A percentile compares a stretch with the other conserved stretches of the same genome.
Conservation (phyloP, 805 yeast genomes). For the Lipomyces mesembrius region DNA sequence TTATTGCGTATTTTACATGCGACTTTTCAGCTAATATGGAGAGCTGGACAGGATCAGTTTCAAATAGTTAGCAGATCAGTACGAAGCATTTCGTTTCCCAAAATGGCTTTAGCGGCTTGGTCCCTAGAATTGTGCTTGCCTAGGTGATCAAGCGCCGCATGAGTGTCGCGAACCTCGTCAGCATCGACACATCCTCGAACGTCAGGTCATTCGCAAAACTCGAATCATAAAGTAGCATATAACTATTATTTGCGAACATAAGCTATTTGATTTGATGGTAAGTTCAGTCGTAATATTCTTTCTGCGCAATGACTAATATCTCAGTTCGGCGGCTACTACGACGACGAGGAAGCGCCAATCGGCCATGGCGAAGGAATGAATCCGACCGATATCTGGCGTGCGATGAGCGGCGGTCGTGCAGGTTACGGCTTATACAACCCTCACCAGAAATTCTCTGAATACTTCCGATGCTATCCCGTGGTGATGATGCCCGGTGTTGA, state of each 20-base stretch:
- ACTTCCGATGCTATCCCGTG: slow-evolving; percentile 89
- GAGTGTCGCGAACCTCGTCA: no score
- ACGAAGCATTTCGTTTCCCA: no score
- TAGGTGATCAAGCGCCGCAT: no score
- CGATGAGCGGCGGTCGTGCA: slow-evolving; percentile 17
- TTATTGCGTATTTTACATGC: no score
- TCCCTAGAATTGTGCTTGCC: no score
- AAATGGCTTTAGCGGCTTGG: no score
- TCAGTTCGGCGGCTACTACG: slow-evolving; percentile 33
- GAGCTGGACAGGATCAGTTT: no score
- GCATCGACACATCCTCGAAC: no score
- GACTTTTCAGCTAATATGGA: no score
- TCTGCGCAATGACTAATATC: background rate
- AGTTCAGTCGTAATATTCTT: background rate
- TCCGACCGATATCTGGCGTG: slow-evolving; percentile 15
- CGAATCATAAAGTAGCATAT: background rate
- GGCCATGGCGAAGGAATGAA: slow-evolving; percentile 16
- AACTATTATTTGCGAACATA: background rate
- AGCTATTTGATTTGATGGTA: background rate
- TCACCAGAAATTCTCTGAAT: slow-evolving; percentile 69
- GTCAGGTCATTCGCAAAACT: background rate
- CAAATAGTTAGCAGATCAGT: no score
- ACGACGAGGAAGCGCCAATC: slow-evolving; percentile 31
- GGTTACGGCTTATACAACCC: slow-evolving; percentile 14
- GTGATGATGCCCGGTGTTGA: slow-evolving; percentile 80